Conservation (phyloP, 2,329 filamentous ascomycete species). For the Blastomyces parvus region DNA sequence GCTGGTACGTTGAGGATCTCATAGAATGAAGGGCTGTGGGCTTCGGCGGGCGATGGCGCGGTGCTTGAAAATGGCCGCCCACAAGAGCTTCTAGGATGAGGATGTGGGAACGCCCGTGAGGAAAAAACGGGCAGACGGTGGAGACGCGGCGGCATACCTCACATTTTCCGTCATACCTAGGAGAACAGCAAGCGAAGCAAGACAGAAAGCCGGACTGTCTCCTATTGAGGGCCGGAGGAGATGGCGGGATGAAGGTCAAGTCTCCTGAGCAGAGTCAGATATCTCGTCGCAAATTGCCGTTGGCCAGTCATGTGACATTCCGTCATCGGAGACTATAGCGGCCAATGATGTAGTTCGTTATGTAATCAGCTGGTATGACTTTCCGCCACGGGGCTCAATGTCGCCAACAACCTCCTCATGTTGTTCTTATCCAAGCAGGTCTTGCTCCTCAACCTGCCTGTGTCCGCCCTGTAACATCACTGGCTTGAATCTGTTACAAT, state of each 20-base stretch:
- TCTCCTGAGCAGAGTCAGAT: neutral
- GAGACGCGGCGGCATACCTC: constrained; percentile 53
- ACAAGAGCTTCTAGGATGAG: constrained; percentile 12
- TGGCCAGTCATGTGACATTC: neutral
- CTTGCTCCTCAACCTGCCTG: neutral
- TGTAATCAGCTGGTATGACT: too few relatives aligned
- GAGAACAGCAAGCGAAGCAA: neutral
- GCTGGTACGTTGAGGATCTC: constrained; percentile 64
- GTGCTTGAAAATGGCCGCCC: constrained; percentile 39
- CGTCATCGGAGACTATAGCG: neutral
- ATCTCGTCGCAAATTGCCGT: neutral
- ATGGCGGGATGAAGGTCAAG: neutral
- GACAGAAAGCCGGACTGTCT: neutral
- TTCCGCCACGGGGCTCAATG: constrained; percentile 3
- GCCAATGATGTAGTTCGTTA: too few relatives aligned
- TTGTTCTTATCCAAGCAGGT: neutral
- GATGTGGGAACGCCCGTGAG: constrained; percentile 7
- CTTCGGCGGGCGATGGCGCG: constrained; percentile 18
- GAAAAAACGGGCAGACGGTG: constrained; percentile 16
- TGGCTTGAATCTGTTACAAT: neutral
- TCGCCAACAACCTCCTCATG: constrained; percentile 1
- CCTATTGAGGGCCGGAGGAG: neutral
- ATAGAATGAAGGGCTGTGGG: constrained; percentile 58
- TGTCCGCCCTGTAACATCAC: neutral
- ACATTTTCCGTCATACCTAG: constrained; percentile 27